phyloP scores from a whole-genome alignment of 2,329 filamentous ascomycete species.

The Aspergillus chevalieri region DNA sequence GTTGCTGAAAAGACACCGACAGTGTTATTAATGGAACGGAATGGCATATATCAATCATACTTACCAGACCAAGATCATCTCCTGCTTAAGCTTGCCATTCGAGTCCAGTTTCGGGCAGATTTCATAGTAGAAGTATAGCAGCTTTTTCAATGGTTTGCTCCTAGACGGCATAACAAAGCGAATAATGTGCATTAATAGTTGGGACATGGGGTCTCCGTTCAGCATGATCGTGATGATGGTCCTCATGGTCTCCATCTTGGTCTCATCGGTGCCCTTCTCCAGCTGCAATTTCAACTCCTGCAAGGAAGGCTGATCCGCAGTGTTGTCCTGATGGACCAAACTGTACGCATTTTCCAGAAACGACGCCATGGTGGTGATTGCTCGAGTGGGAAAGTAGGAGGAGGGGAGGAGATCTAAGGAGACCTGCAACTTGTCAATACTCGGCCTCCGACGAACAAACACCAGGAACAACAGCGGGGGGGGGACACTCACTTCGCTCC shows the following conservation, averaged over 20 bases:
- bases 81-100: constrained; percentile 92
- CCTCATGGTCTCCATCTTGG: constrained; percentile 94
- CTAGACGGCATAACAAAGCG: constrained; percentile 99
- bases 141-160: constrained; percentile 92
- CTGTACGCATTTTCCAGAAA: constrained; percentile 95
- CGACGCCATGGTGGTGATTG: constrained; percentile 63
- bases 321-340: constrained; percentile 95
- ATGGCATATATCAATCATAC: constrained; percentile 18
- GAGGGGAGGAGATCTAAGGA: constrained; percentile 18
- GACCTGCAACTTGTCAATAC: constrained; percentile 24
- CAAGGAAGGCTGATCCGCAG: constrained; percentile 81
- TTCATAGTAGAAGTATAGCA: constrained; percentile 98
- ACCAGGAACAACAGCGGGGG: neutral
- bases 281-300: constrained; percentile 89
- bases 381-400: constrained; percentile 9
- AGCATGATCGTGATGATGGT: constrained; percentile 94
- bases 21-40: constrained; percentile 5
- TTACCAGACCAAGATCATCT: constrained; percentile 98
- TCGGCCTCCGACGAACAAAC: constrained; percentile 1
- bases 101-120: constrained; percentile 94
- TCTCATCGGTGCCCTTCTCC: constrained; percentile 89
- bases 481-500: constrained; percentile 19
- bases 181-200: constrained; percentile 98
- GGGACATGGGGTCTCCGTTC: constrained; percentile 92
- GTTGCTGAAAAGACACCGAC: constrained; percentile 56